Evolutionary conservation across 2,329 filamentous ascomycete species (phyloP).

Genomic region (Acarospora socialis): DNA sequence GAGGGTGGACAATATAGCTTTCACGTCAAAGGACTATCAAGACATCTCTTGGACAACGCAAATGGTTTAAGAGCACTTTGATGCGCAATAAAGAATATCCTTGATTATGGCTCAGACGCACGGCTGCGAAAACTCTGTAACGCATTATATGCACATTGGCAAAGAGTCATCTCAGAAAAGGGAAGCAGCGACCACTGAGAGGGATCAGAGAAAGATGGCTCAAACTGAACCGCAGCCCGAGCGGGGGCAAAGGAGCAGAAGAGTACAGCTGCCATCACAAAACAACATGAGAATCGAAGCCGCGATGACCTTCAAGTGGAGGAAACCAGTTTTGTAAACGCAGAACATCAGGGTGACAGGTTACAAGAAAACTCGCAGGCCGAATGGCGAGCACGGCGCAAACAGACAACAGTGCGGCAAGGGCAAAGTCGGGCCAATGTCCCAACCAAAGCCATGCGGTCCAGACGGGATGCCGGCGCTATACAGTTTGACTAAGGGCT

Average conservation of each 20-base stretch:
- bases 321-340: too few species aligned
- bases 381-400: too few species aligned
- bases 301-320: too few species aligned
- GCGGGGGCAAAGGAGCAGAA: neutral
- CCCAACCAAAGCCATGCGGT: too few species aligned
- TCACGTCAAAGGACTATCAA: constrained; percentile 8
- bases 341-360: too few species aligned
- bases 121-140: constrained; percentile 8
- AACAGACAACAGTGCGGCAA: too few species aligned
- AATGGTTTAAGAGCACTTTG: constrained; percentile 10
- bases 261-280: neutral
- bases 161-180: constrained; percentile 8
- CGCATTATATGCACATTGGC: constrained; percentile 10
- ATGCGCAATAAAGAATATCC: constrained; percentile 14
- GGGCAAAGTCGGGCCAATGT: too few species aligned
- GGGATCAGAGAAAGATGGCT: constrained; percentile 1
- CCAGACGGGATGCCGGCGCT: too few species aligned
- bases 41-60: constrained; percentile 6
- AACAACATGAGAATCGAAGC: too few species aligned
- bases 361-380: too few species aligned
- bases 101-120: constrained; percentile 7
- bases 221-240: constrained; percentile 1
- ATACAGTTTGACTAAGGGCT: too few species aligned
- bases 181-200: constrained; percentile 7
- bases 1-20: constrained; percentile 11